These are phyloP conservation scores for Isatis tinctoria DNA, from an alignment of 345 rosid species.

Conservation along the genomic window DNA sequence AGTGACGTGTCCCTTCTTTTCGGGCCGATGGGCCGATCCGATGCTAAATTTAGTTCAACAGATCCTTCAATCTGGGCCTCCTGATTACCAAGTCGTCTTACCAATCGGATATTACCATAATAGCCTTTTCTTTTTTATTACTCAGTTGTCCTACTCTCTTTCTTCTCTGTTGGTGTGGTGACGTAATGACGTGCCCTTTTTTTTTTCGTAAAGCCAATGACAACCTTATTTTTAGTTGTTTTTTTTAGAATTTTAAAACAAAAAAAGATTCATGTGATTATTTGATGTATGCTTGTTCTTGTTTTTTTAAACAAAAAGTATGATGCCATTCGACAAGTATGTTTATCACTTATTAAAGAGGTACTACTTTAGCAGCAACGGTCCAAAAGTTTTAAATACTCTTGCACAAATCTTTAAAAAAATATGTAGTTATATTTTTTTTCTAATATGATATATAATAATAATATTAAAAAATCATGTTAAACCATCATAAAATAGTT, in stretches of 20 bases:
- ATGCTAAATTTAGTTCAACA: background rate
- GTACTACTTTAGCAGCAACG: background rate
- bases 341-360: constrained; percentile 7
- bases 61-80: background rate
- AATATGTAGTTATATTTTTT: too few relatives aligned
- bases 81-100: background rate
- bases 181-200: background rate
- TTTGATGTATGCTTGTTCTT: background rate
- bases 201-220: background rate
- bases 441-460: too few relatives aligned
- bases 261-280: background rate
- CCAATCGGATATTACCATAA: background rate
- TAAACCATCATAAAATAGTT: too few relatives aligned
- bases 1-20: constrained; percentile 7
- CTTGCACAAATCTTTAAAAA: too few relatives aligned
- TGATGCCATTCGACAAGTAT: constrained; percentile 7
- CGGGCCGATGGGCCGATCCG: background rate
- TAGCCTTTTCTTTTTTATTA: background rate
- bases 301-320: background rate
- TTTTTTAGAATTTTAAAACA: too few relatives aligned
- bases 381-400: too few relatives aligned
- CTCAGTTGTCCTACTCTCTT: background rate
- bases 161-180: background rate
- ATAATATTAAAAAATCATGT: too few relatives aligned
- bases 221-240: background rate